Percentiles rank a stretch among this genome's conserved stretches.
These are phyloP conservation scores for Malus hybrid DNA, from an alignment of 331 rosid genomes.

Conservation along the genomic window DNA sequence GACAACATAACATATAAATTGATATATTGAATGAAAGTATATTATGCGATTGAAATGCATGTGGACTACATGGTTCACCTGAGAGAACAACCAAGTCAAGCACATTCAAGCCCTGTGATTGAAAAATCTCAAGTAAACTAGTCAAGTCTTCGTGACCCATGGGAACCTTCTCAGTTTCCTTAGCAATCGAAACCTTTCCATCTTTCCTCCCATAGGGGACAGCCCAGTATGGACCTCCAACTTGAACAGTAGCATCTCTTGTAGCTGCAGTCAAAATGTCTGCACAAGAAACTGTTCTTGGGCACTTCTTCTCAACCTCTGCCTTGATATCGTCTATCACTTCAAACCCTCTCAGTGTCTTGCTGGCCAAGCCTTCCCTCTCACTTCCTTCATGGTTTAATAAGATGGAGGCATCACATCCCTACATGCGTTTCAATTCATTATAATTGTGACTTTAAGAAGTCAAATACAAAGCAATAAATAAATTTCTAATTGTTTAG, in stretches of 20 bases:
- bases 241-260: slow-evolving; percentile 68
- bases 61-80: slow-evolving; percentile 25
- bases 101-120: slow-evolving; percentile 55
- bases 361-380: slow-evolving; percentile 61
- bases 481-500: too few species aligned
- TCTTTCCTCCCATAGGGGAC: slow-evolving; percentile 75
- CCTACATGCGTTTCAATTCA: slow-evolving; percentile 30
- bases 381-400: slow-evolving; percentile 72
- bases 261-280: slow-evolving; percentile 63
- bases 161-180: slow-evolving; percentile 56
- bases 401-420: slow-evolving; percentile 80
- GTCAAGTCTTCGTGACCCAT: slow-evolving; percentile 65
- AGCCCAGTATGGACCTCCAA: slow-evolving; percentile 70
- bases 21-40: too few species aligned
- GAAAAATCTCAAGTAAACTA: slow-evolving; percentile 47
- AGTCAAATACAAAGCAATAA: too few species aligned
- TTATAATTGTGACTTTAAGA: not conserved
- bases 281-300: slow-evolving; percentile 70
- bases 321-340: slow-evolving; percentile 72
- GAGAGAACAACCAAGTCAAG: slow-evolving; percentile 74
- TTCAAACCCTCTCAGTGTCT: slow-evolving; percentile 76
- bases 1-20: not conserved
- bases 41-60: not conserved
- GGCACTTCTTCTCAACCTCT: slow-evolving; percentile 59
- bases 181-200: slow-evolving; percentile 39